A percentile compares a stretch with the other conserved stretches of the same genome.
Evolutionary conservation across 148 eudicot genomes (phyloP).

Genomic region (Spergularia marina): DNA sequence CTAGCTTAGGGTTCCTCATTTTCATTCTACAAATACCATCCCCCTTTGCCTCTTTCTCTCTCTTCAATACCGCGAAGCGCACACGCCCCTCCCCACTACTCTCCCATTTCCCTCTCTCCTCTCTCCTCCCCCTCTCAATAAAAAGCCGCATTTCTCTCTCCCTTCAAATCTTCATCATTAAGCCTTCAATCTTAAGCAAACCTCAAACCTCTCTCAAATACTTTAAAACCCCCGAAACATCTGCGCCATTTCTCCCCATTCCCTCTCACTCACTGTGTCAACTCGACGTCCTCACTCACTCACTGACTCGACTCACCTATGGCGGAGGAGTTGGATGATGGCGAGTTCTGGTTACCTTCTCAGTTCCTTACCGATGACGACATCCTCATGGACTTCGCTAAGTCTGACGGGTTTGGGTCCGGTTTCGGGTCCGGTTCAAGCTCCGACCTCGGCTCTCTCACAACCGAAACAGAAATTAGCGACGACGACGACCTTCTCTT

Average conservation of each 20-base stretch:
- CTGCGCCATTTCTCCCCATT: neutral
- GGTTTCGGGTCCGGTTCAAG: conserved; percentile 42
- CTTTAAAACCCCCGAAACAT: conserved; percentile 8
- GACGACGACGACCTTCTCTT: conserved; percentile 55
- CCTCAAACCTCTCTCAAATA: neutral
- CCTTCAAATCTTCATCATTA: neutral
- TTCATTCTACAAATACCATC: conserved; percentile 1
- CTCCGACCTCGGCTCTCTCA: conserved; percentile 22
- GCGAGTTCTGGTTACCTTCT: conserved; percentile 68
- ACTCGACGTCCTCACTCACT: neutral
- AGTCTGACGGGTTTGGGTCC: conserved; percentile 18
- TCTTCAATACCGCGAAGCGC: neutral
- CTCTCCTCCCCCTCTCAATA: neutral
- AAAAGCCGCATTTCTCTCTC: neutral
- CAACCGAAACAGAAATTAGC: conserved; percentile 56
- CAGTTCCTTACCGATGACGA: conserved; percentile 78
- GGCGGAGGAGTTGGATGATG: conserved; percentile 49
- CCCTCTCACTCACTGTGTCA: neutral
- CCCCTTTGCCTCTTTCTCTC: neutral
- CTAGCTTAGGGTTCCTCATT: neutral
- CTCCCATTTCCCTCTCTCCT: neutral
- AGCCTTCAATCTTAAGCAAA: neutral
- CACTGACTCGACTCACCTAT: conserved; percentile 7
- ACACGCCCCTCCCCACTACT: conserved; percentile 13
- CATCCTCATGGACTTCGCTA: conserved; percentile 44